Conservation (phyloP, 495 filamentous ascomycete species). For the Ascobolus immersus region DNA sequence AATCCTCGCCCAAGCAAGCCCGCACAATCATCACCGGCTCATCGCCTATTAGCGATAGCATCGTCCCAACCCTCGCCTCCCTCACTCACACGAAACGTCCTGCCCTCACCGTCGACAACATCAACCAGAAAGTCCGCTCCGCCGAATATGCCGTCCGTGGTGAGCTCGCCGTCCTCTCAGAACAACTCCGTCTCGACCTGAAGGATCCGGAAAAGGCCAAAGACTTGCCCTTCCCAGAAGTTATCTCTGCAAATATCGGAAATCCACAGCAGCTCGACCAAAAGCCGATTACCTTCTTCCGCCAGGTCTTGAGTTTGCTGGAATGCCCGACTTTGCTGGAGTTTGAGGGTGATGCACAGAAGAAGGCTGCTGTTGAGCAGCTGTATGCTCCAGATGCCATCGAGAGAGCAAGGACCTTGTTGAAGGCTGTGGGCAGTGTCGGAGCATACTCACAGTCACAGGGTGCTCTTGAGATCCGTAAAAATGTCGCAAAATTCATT, state of each 20-base stretch:
- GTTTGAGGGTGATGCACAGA: constrained; percentile 33
- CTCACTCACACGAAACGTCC: no score
- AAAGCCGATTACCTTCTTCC: constrained; percentile 96
- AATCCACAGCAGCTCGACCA: constrained; percentile 97
- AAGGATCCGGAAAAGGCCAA: constrained; percentile 13
- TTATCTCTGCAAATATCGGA: constrained; percentile 94
- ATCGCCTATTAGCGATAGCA: no score
- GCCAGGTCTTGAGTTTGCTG: constrained; percentile 80
- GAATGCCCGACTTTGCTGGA: constrained; percentile 72
- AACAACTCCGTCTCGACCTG: constrained; percentile 58
- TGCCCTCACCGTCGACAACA: constrained; percentile 62
- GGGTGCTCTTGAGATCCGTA: constrained; percentile 55
- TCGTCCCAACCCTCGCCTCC: no score
- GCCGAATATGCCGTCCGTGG: constrained; percentile 94
- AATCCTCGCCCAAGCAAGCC: no score
- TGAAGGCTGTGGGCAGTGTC: constrained; percentile 65
- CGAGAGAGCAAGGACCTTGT: constrained; percentile 49
- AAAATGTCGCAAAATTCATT: constrained; percentile 81
- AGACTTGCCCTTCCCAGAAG: constrained; percentile 58
- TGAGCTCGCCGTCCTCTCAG: constrained; percentile 72
- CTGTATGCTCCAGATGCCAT: constrained; percentile 42
- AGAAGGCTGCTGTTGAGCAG: no score
- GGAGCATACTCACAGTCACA: constrained; percentile 92
- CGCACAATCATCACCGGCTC: no score
- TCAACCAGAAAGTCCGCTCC: constrained; percentile 60